Evolutionary conservation across 495 filamentous ascomycete species (phyloP).

Genomic region (Durotheca rogersii): DNA sequence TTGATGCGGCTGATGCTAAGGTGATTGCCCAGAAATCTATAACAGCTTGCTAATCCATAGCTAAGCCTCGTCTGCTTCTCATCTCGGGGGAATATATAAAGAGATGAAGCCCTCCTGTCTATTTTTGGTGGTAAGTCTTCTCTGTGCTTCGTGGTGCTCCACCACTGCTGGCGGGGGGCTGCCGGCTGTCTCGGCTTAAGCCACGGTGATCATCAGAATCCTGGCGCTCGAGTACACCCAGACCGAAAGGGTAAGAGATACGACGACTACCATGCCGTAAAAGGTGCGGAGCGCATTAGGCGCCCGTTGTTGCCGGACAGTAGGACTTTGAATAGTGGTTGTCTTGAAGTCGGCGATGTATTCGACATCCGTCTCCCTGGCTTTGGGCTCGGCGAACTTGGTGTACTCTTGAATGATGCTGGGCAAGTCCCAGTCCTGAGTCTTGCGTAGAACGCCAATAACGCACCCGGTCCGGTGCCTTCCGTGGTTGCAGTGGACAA

Average conservation of each 20-base stretch:
- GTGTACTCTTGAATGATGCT: constrained; percentile 67
- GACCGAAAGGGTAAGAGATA: constrained; percentile 17
- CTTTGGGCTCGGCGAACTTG: constrained; percentile 65
- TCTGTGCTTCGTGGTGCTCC: no score
- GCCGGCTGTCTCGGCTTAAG: background rate
- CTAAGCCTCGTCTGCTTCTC: background rate
- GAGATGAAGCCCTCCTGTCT: background rate
- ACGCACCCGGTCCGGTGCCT: constrained; percentile 88
- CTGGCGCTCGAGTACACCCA: constrained; percentile 17
- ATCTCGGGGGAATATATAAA: no score
- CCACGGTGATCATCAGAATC: constrained; percentile 7
- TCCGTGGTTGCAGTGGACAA: constrained; percentile 89
- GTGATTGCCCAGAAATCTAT: background rate
- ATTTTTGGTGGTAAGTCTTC: no score
- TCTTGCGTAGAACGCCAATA: constrained; percentile 67
- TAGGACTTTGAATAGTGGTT: constrained; percentile 17
- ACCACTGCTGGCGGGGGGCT: no score
- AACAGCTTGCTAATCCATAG: background rate
- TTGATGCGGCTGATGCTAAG: background rate
- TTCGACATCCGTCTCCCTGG: constrained; percentile 51
- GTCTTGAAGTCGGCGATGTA: constrained; percentile 49
- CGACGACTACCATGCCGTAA: constrained; percentile 22
- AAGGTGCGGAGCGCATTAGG: constrained; percentile 14
- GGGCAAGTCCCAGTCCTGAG: constrained; percentile 58
- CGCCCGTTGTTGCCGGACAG: background rate